Conservation (phyloP, 768 basidiomycete genomes). For the Suillus alpinus region DNA sequence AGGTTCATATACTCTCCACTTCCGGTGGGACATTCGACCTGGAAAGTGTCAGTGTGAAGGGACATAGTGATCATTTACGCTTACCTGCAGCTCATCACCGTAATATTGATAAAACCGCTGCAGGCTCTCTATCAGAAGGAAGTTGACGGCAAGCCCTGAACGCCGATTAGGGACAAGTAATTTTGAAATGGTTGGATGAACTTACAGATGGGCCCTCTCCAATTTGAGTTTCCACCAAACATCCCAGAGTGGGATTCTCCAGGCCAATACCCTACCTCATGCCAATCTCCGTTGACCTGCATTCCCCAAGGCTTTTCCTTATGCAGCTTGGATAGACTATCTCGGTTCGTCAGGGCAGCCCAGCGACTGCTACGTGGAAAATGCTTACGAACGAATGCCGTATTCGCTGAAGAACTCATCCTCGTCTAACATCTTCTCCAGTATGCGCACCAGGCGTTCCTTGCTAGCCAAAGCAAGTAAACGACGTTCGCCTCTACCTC, state of each 20-base stretch:
- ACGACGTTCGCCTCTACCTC: slow-evolving; percentile 81
- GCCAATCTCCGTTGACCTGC: slow-evolving; percentile 86
- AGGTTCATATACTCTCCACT: slow-evolving; percentile 98
- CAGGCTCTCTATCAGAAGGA: slow-evolving; percentile 91
- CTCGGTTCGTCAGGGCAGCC: slow-evolving; percentile 10
- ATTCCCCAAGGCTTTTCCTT: slow-evolving; percentile 94
- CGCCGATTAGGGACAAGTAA: slow-evolving; percentile 1
- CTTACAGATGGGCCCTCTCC: slow-evolving; percentile 89
- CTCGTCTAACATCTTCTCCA: slow-evolving; percentile 97
- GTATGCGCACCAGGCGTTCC: slow-evolving; percentile 81
- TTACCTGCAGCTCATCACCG: slow-evolving; percentile 79
- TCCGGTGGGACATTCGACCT: slow-evolving; percentile 94
- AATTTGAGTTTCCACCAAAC: slow-evolving; percentile 99
- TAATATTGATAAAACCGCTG: slow-evolving; percentile 99
- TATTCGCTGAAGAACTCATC: slow-evolving; percentile 95
- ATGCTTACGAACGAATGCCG: slow-evolving; percentile 87
- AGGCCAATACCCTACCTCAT: slow-evolving; percentile 96
- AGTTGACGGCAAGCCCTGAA: slow-evolving; percentile 92
- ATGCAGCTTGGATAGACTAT: slow-evolving; percentile 84
- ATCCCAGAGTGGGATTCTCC: slow-evolving; percentile 96
- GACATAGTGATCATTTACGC: neutral
- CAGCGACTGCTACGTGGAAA: neutral
- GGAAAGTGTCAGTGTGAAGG: neutral
- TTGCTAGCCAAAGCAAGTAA: slow-evolving; percentile 89
- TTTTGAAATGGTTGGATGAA: neutral